Evolutionary conservation across 768 basidiomycete species (phyloP).

Genomic region (Hortiboletus flavorubellus): DNA sequence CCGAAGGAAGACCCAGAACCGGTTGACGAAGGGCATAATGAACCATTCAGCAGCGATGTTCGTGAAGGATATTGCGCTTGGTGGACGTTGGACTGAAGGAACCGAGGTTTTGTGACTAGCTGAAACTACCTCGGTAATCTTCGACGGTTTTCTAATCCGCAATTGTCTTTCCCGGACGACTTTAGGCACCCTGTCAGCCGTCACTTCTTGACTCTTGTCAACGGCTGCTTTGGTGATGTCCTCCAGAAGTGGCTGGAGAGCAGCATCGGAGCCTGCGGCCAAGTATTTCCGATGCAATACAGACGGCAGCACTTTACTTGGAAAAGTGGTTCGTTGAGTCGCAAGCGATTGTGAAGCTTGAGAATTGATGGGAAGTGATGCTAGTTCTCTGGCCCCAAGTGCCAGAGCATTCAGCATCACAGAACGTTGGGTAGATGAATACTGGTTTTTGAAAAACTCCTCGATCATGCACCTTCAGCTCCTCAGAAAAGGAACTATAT

Average conservation of each 20-base stretch:
- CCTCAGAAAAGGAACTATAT: not conserved
- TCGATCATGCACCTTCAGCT: slow-evolving; percentile 70
- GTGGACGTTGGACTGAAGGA: slow-evolving; percentile 3
- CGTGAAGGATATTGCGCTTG: slow-evolving; percentile 43
- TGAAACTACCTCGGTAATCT: slow-evolving; percentile 42
- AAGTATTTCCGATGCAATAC: slow-evolving; percentile 69
- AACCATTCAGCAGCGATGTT: slow-evolving; percentile 85
- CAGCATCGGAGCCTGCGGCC: slow-evolving; percentile 36
- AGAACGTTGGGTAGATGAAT: slow-evolving; percentile 82
- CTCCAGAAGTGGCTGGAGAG: slow-evolving; percentile 56
- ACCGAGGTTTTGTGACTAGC: slow-evolving; percentile 18
- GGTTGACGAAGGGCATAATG: slow-evolving; percentile 83
- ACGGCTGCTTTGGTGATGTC: slow-evolving; percentile 62
- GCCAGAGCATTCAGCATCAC: slow-evolving; percentile 85
- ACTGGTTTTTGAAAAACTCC: slow-evolving; percentile 93
- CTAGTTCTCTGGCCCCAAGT: slow-evolving; percentile 81
- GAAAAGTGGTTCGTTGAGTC: slow-evolving; percentile 51
- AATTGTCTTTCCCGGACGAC: slow-evolving; percentile 73
- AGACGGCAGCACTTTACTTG: slow-evolving; percentile 76
- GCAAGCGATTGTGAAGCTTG: slow-evolving; percentile 31
- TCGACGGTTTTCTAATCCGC: slow-evolving; percentile 50
- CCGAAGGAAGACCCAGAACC: slow-evolving; percentile 93
- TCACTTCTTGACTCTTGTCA: slow-evolving; percentile 53
- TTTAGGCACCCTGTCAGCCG: slow-evolving; percentile 54
- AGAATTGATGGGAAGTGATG: slow-evolving; percentile 39